Percentiles rank a stretch among this genome's conserved stretches.
These are phyloP conservation scores for Funneliformis mosseae DNA, from an alignment of 192 early-diverging fungal species.

Conservation along the genomic window DNA sequence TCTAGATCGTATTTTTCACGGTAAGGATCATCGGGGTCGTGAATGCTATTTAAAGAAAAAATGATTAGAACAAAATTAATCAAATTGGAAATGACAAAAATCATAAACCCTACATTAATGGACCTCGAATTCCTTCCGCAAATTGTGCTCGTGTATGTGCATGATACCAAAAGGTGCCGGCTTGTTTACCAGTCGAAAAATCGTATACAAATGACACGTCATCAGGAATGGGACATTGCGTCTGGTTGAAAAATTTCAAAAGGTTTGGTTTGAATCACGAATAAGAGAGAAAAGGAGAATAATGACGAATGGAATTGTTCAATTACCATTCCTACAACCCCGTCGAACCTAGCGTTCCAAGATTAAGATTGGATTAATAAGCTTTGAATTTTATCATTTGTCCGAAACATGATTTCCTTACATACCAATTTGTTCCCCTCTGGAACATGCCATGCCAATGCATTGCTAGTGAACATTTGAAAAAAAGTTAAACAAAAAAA, in stretches of 20 bases:
- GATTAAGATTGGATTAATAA: too few relatives aligned
- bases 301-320: not conserved
- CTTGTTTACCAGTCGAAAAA: constrained; percentile 14
- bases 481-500: constrained; percentile 13
- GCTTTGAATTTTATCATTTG: too few relatives aligned
- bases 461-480: constrained; percentile 40
- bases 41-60: constrained; percentile 11
- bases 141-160: constrained; percentile 38
- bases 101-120: constrained; percentile 31
- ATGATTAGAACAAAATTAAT: too few relatives aligned
- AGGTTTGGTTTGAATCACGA: not conserved
- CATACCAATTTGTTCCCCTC: constrained; percentile 41
- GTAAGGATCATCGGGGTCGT: constrained; percentile 42
- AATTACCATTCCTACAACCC: not conserved
- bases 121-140: constrained; percentile 43
- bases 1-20: constrained; percentile 48
- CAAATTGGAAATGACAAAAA: too few relatives aligned
- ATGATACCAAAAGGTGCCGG: constrained; percentile 51
- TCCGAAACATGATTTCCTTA: constrained; percentile 31
- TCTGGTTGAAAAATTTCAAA: constrained; percentile 24
- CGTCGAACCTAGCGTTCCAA: constrained; percentile 29
- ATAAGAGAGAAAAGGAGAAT: not conserved
- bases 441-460: constrained; percentile 51
- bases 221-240: constrained; percentile 20
- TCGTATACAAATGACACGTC: not conserved